Evolutionary conservation across 1,284 basidiomycete species (phyloP).

Genomic region (Ganoderma multipileum): DNA sequence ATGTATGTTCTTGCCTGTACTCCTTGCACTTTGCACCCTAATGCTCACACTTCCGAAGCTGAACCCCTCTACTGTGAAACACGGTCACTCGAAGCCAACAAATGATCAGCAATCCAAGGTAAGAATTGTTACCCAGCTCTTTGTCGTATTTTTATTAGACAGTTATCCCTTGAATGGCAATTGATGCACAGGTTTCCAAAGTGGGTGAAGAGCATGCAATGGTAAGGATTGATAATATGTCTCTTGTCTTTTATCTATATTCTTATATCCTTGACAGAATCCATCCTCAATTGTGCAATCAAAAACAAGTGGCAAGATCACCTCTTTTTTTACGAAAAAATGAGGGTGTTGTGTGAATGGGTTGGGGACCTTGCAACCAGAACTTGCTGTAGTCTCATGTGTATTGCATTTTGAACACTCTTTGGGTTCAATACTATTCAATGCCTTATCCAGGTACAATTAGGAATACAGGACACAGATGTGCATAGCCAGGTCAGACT

Average conservation of each 20-base stretch:
- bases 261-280: not conserved
- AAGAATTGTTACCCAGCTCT: not conserved
- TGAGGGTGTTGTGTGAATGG: conserved; percentile 4
- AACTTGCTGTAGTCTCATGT: too few species aligned
- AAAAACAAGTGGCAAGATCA: conserved; percentile 34
- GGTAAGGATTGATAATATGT: not conserved
- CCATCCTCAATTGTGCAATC: not conserved
- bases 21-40: not conserved
- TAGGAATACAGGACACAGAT: too few species aligned
- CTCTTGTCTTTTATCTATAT: not conserved
- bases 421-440: too few species aligned
- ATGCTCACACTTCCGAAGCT: not conserved
- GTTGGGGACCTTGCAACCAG: too few species aligned
- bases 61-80: not conserved
- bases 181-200: not conserved
- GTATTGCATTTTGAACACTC: too few species aligned
- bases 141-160: not conserved
- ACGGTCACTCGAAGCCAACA: not conserved
- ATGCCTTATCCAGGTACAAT: too few species aligned
- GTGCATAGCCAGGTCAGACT: too few species aligned
- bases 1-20: not conserved
- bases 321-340: conserved; percentile 35
- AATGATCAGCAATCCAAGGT: conserved; percentile 6
- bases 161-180: not conserved
- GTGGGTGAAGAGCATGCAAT: not conserved